Evolutionary conservation across 202 grass and related monocot genomes (phyloP), one percentile per base, ranked within the genome.

Genomic region (Digitaria exilis): DNA sequence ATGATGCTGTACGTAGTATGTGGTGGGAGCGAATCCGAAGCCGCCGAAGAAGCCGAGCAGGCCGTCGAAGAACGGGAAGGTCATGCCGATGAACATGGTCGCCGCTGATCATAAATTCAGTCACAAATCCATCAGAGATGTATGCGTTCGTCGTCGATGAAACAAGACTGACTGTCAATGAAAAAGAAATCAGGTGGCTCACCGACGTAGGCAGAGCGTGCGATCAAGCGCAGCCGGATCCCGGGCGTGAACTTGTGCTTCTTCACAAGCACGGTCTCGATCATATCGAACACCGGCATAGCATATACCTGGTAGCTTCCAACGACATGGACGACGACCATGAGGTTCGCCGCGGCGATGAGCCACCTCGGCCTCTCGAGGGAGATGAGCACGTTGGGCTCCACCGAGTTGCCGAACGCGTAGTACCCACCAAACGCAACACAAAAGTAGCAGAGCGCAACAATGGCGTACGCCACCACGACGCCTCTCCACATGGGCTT

Each of bases 381-480:
- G 1, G 83, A 16, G 69, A 84, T 68, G 29, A 93, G 88, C 49
- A 94, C 82, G 79, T 94, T 90, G 25, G 85, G 88, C 0, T 76
- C 14, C 2, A 94, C 84, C 3, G 29, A 4, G 34, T 79, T 89
- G 35, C 92, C 92, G 31, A 94, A 94, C n/a, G 77, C 78, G 77
- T 80, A 89, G 77, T 76, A 91, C 0, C 88, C 88, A 0, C 79
- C 75, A 32, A 94, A 77, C 0, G 91, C 78, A 9, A 94, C 88
- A 19, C 75, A 87, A 75, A 94, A 94, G 85, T 94, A 94, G 86
- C 91, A 94, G 46, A 94, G 52, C 24, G 91, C 88, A 18, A 93
- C 85, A 21, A 90, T 19, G 69, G 88, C 65, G 72, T 92, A 92
- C 15, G 87, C 84, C 13, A 79, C 74, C 9, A 89, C 34, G 31